Percentiles rank a stretch among this genome's conserved stretches.
phyloP scores from a whole-genome alignment of 176 grass and related monocot genomes.

The Pharus latifolius region DNA sequence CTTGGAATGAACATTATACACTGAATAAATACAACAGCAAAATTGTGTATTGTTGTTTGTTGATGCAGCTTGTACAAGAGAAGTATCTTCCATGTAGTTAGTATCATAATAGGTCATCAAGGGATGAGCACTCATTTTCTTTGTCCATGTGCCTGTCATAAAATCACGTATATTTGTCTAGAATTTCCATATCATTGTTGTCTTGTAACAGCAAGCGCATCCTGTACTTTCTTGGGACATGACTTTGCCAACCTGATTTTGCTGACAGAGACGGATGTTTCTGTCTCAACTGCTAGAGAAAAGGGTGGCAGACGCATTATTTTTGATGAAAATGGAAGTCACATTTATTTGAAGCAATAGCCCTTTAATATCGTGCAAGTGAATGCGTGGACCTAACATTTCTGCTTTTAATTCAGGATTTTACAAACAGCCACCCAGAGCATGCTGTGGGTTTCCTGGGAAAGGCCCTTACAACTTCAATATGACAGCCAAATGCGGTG shows the following conservation, averaged over 20 bases:
- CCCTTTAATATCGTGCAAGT: neutral
- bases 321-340: slow-evolving; percentile 1
- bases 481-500: slow-evolving; percentile 31
- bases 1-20: too few relatives aligned
- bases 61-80: too few relatives aligned
- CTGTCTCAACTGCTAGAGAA: slow-evolving; percentile 3
- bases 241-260: neutral
- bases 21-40: too few relatives aligned
- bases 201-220: neutral
- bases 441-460: slow-evolving; percentile 42
- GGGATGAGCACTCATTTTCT: neutral
- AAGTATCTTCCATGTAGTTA: neutral
- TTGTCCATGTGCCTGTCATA: slow-evolving; percentile 1
- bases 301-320: neutral
- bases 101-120: neutral
- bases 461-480: slow-evolving; percentile 58
- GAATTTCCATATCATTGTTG: slow-evolving; percentile 6
- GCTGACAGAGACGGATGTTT: slow-evolving; percentile 2
- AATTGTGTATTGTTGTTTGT: too few relatives aligned
- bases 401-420: slow-evolving; percentile 31
- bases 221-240: neutral
- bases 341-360: slow-evolving; percentile 5
- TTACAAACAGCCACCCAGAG: slow-evolving; percentile 32
- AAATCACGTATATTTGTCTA: neutral
- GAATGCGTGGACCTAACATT: slow-evolving; percentile 5